Percentiles rank a stretch among this genome's conserved stretches.
Evolutionary conservation across 352 stramenopile genomes (phyloP).

Genomic region (Thalassiosira exigua): DNA sequence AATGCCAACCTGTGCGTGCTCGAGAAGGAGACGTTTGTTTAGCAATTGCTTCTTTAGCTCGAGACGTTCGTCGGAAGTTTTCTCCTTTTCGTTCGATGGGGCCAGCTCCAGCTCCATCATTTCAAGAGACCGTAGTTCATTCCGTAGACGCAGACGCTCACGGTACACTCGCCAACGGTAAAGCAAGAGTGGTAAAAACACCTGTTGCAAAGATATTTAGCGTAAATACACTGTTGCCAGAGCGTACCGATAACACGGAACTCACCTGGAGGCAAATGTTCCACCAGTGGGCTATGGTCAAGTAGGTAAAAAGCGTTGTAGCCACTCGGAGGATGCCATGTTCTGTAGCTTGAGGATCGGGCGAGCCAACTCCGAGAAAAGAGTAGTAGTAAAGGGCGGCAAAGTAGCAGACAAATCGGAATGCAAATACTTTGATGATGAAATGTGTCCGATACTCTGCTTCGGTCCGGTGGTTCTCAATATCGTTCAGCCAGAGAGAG

Average conservation of each 20-base stretch:
- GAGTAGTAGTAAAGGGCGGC: conserved; percentile 96
- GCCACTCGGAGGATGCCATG: conserved; percentile 89
- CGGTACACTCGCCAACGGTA: conserved; percentile 66
- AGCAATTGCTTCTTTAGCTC: conserved; percentile 69
- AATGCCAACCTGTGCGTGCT: conserved; percentile 82
- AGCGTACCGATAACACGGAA: no score
- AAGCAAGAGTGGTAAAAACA: conserved; percentile 84
- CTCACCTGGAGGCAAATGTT: conserved; percentile 90
- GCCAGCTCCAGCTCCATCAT: conserved; percentile 64
- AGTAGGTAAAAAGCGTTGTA: conserved; percentile 90
- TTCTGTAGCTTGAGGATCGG: conserved; percentile 62
- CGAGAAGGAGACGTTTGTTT: conserved; percentile 80
- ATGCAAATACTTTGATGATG: conserved; percentile 98
- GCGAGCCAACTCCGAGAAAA: conserved; percentile 88
- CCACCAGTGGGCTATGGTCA: conserved; percentile 92
- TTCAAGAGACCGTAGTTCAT: conserved; percentile 67
- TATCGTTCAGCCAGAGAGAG: conserved; percentile 92
- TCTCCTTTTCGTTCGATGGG: conserved; percentile 31
- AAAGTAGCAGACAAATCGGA: conserved; percentile 98
- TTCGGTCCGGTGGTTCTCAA: conserved; percentile 97
- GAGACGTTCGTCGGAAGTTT: conserved; percentile 43
- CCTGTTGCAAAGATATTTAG: no score
- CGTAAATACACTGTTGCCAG: no score
- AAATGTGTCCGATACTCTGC: conserved; percentile 95
- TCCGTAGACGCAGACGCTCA: conserved; percentile 57